Evolutionary conservation across 2,329 filamentous ascomycete genomes (phyloP).

Genomic region (Sarocladium kiliense): DNA sequence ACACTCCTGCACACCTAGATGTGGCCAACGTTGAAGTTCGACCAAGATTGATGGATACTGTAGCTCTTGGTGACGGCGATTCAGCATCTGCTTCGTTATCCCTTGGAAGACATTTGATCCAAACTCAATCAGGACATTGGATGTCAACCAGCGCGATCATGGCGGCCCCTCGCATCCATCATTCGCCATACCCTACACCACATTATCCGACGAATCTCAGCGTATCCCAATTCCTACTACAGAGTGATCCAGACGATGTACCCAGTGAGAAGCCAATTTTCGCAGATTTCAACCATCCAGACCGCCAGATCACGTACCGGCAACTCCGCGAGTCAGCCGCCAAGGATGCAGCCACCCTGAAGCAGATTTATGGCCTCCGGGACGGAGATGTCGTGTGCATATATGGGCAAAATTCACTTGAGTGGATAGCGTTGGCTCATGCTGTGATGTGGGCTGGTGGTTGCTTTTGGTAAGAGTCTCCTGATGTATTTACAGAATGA

Average conservation of each 20-base stretch:
- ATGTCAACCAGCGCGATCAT: not conserved
- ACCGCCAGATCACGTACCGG: slow-evolving; percentile 13
- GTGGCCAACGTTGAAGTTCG: not conserved
- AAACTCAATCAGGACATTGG: too few species aligned
- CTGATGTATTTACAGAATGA: too few species aligned
- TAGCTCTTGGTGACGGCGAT: too few species aligned
- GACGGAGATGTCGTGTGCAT: slow-evolving; percentile 18
- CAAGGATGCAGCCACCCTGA: slow-evolving; percentile 14
- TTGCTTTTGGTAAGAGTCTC: slow-evolving; percentile 17
- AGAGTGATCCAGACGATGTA: slow-evolving; percentile 19
- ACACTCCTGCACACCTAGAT: not conserved
- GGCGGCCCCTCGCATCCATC: slow-evolving; percentile 10
- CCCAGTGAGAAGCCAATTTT: slow-evolving; percentile 15
- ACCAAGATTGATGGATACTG: too few species aligned
- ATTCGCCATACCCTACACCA: slow-evolving; percentile 15
- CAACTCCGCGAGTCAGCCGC: slow-evolving; percentile 14
- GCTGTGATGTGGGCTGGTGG: slow-evolving; percentile 18
- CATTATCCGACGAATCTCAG: slow-evolving; percentile 17
- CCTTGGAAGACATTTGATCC: too few species aligned
- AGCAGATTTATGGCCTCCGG: slow-evolving; percentile 3
- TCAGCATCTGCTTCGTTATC: too few species aligned
- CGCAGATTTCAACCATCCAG: slow-evolving; percentile 17
- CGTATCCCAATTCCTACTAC: slow-evolving; percentile 19
- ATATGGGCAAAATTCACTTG: slow-evolving; percentile 16
- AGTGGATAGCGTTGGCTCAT: slow-evolving; percentile 17